A percentile compares a stretch with the other conserved stretches of the same genome.
phyloP scores from a whole-genome alignment of 352 stramenopile genomes.

The Pythium phragmitis region DNA sequence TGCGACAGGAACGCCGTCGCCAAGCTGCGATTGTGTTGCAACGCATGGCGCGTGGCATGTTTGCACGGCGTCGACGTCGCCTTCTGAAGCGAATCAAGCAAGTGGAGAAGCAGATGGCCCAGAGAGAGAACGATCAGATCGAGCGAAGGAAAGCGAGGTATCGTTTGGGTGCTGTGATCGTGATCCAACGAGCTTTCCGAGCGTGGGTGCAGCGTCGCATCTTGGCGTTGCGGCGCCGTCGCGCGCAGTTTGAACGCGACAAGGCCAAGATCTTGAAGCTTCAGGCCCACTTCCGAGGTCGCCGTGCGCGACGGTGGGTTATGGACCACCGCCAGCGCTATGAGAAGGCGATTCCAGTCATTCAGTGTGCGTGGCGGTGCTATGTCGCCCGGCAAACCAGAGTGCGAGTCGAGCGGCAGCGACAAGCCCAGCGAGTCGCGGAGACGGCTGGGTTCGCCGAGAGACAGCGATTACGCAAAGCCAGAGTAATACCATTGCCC shows the following conservation, averaged over 20 bases:
- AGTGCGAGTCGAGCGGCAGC: slow-evolving; percentile 1
- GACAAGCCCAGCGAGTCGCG: slow-evolving; percentile 23
- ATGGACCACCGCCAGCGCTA: slow-evolving; percentile 29
- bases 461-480: slow-evolving; percentile 1
- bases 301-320: slow-evolving; percentile 31
- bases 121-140: slow-evolving; percentile 15
- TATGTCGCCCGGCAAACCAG: slow-evolving; percentile 31
- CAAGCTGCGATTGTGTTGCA: slow-evolving; percentile 52
- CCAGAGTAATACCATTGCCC: background rate
- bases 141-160: slow-evolving; percentile 11
- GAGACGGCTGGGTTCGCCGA: slow-evolving; percentile 27
- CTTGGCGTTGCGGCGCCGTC: slow-evolving; percentile 36
- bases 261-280: slow-evolving; percentile 53
- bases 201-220: slow-evolving; percentile 39
- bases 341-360: slow-evolving; percentile 25
- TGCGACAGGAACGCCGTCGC: slow-evolving; percentile 34
- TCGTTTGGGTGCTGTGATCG: slow-evolving; percentile 39
- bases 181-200: slow-evolving; percentile 44
- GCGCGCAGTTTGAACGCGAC: slow-evolving; percentile 62
- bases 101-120: slow-evolving; percentile 15
- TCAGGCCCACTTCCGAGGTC: slow-evolving; percentile 51
- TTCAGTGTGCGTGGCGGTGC: slow-evolving; percentile 59
- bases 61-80: slow-evolving; percentile 31
- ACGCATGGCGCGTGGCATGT: slow-evolving; percentile 30
- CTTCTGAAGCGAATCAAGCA: slow-evolving; percentile 43